These are phyloP conservation scores for Coleophoma crateriformis DNA, from an alignment of 2,329 filamentous ascomycete genomes.

Conservation along the genomic window DNA sequence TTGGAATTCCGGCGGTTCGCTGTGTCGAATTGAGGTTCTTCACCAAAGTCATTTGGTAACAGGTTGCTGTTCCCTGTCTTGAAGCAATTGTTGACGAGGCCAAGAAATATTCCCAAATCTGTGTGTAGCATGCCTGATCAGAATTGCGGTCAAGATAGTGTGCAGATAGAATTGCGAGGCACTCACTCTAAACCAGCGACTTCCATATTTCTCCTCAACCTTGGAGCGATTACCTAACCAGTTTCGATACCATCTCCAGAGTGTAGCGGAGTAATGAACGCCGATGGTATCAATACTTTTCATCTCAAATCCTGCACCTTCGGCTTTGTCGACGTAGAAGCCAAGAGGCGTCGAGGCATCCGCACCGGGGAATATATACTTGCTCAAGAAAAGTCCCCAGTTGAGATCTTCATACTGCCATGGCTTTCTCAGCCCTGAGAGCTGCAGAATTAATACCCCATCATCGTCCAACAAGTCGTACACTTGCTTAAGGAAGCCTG, in stretches of 20 bases:
- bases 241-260: slow-evolving; percentile 71
- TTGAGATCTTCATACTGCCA: slow-evolving; percentile 72
- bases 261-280: slow-evolving; percentile 59
- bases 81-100: slow-evolving; percentile 80
- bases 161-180: background rate
- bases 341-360: slow-evolving; percentile 65
- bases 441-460: slow-evolving; percentile 66
- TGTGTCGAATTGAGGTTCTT: slow-evolving; percentile 90
- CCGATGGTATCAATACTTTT: slow-evolving; percentile 36
- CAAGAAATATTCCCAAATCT: slow-evolving; percentile 92
- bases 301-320: slow-evolving; percentile 64
- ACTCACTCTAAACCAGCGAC: slow-evolving; percentile 61
- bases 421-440: slow-evolving; percentile 61
- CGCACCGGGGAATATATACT: slow-evolving; percentile 69
- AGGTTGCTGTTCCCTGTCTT: slow-evolving; percentile 77
- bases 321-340: slow-evolving; percentile 60
- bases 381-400: slow-evolving; percentile 74
- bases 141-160: background rate
- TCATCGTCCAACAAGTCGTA: slow-evolving; percentile 68
- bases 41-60: slow-evolving; percentile 80
- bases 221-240: slow-evolving; percentile 68
- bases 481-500: slow-evolving; percentile 57
- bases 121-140: background rate
- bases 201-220: slow-evolving; percentile 64
- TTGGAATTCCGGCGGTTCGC: slow-evolving; percentile 67